Evolutionary conservation across 768 basidiomycete genomes (phyloP), one percentile per base, ranked within the genome.

Genomic region (Trametes meyenii): DNA sequence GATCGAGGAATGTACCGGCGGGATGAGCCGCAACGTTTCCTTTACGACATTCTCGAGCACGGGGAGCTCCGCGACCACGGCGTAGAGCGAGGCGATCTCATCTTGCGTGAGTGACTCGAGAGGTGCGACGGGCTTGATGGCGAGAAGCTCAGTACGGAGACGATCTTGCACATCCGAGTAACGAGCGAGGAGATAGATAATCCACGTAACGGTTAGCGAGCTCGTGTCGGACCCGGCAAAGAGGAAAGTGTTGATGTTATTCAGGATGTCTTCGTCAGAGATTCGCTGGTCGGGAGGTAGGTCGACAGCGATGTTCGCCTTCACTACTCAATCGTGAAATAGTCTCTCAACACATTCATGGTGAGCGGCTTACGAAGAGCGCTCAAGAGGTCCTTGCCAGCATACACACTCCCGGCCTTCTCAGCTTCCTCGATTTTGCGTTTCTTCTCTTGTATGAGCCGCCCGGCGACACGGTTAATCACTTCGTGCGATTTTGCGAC

Each of bases 141-240:
- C 70, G 36, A 81, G 69, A 17, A 94, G 75, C 69, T 97, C 94
- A 1, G 78, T 71, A 14, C 92, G 87, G 5, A 98, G 81, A 26
- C 83, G 85, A 44, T 78, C 77, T 73, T 97, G 95, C 14, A 87
- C 71, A 1, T 77, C 77, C 0, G 86, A 86, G 69, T 91, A 75
- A 66, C 83, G 79, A 0, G 92, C 85, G 40, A 97, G 82, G 16
- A 90, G 76, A 59, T 86, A 77, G n/a, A 96, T 73, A 1, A 87
- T 86, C 94, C 95, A 97, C 0, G 91, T 91, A 45, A 96, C 75
- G 5, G 88, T 83, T 29, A 95, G 83, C 2, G 90, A 90, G 12
- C 89, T 89, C 0, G 93, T 92, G 68, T 96, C 93, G 13, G 94
- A 92, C 4, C 94, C 94, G 21, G 90, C 92, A 71, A 94, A 93